phyloP scores from a whole-genome alignment of 352 stramenopile genomes.

The Phytophthora melonis region DNA sequence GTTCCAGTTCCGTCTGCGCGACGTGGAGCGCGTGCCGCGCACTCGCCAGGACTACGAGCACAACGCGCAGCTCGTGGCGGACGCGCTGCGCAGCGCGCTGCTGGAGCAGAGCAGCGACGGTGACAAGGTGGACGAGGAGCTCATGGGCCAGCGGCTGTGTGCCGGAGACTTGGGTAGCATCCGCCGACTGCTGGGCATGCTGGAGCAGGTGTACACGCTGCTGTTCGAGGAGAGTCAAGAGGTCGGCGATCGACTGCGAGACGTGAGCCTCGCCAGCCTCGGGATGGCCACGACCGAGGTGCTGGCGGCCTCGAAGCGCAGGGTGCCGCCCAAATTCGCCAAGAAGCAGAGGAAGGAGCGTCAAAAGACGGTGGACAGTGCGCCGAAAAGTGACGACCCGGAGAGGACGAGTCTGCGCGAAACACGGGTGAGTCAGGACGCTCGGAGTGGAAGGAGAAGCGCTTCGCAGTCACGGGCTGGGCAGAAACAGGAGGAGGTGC shows the following conservation, averaged over 20 bases:
- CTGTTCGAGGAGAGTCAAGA: slow-evolving; percentile 57
- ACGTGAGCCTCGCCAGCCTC: slow-evolving; percentile 34
- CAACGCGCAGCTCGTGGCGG: slow-evolving; percentile 90
- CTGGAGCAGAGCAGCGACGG: slow-evolving; percentile 62
- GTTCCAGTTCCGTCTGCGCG: slow-evolving; percentile 86
- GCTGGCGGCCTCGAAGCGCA: background rate
- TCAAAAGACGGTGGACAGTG: background rate
- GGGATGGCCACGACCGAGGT: slow-evolving; percentile 10
- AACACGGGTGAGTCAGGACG: slow-evolving; percentile 10
- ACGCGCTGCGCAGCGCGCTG: slow-evolving; percentile 74
- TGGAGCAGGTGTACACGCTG: slow-evolving; percentile 66
- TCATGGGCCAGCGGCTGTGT: slow-evolving; percentile 70
- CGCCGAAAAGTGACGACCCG: slow-evolving; percentile 22
- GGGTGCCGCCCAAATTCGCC: slow-evolving; percentile 27
- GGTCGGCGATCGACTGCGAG: slow-evolving; percentile 27
- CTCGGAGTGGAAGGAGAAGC: background rate
- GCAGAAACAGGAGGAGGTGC: slow-evolving; percentile 40
- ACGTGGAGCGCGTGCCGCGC: slow-evolving; percentile 70
- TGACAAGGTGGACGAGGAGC: slow-evolving; percentile 37
- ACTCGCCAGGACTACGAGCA: slow-evolving; percentile 80
- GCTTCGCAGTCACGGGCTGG: slow-evolving; percentile 1
- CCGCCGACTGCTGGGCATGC: slow-evolving; percentile 56
- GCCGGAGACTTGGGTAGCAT: slow-evolving; percentile 64
- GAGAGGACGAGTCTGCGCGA: slow-evolving; percentile 18
- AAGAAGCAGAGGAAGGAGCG: slow-evolving; percentile 33